Base-by-base conservation (phyloP, 2,329 filamentous ascomycete genomes). In the Chaetomiaceae sp. region DNA sequence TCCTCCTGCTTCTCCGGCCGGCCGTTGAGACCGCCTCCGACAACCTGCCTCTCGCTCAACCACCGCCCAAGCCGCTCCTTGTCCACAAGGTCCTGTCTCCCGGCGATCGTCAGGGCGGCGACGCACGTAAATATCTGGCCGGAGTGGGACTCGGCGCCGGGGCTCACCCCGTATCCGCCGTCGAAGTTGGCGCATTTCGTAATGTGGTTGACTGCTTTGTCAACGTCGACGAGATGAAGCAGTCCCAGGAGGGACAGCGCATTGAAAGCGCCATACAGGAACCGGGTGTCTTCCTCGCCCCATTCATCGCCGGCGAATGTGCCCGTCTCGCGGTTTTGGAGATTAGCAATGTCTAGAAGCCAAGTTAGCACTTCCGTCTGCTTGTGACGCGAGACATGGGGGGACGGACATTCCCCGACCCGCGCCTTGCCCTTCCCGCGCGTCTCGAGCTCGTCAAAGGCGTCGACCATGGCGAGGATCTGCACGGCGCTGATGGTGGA, bases 51-150 rank as follows among this genome's bases (percentile, higher is more conserved):
- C 70, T 99, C 93, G 68, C 90, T 95, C 48, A 99, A 75, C 93
- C 93, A 99, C 43, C 83, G 81, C 16, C 85, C 91, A 4, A 97
- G 74, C 60, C 86, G 87, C 65, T 96, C 89, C 55, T 79, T 79
- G 64, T 96, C 83, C 40, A 96, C 84, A 14, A 92, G 72, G 62
- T 96, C 89, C 41, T 96, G 77, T 41, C 87, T 81, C 19, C 82
- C 83, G 35, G 87, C 89, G 59, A 99, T 96, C 38, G 86, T 79
- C 51, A 99, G 75, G 17, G 92, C 89, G 12, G 84, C 91, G 17
- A 97, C 77, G 66, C 93, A 99, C 6, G 92, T 96, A 67, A 95
- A 96, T 40, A 97, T 89, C 70, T 99, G 93, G 13, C 91, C 93
- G 0, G 92, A 85, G 68, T 99, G 93, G 21, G 91, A 95, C 70